Evolutionary conservation across 805 yeast genomes (phyloP).

Genomic region (Torulaspora microellipsoides): DNA sequence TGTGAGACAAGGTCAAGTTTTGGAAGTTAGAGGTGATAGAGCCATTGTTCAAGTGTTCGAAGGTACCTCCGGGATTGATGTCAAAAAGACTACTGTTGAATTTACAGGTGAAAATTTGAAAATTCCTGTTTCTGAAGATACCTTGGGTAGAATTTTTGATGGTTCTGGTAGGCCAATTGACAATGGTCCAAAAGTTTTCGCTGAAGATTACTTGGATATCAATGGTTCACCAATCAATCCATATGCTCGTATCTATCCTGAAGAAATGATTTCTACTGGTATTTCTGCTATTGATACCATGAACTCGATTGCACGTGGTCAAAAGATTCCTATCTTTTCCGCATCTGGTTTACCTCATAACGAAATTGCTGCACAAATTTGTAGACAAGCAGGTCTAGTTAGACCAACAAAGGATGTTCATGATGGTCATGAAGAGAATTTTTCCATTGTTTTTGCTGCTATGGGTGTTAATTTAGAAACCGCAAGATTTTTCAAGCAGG

Average conservation of each 20-base stretch:
- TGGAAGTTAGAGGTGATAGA: slow-evolving; percentile 94
- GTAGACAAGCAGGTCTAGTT: slow-evolving; percentile 99
- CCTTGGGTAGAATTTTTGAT: slow-evolving; percentile 95
- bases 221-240: slow-evolving; percentile 99
- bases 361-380: slow-evolving; percentile 99
- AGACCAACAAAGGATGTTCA: slow-evolving; percentile 99
- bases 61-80: slow-evolving; percentile 98
- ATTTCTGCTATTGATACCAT: slow-evolving; percentile 97
- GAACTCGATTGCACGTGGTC: slow-evolving; percentile 99
- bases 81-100: slow-evolving; percentile 94
- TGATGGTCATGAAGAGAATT: slow-evolving; percentile 99
- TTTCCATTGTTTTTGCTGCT: slow-evolving; percentile 98
- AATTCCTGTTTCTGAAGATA: slow-evolving; percentile 94
- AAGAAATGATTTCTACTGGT: slow-evolving; percentile 99
- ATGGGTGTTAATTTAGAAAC: slow-evolving; percentile 99
- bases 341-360: slow-evolving; percentile 99
- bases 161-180: slow-evolving; percentile 99
- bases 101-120: slow-evolving; percentile 93
- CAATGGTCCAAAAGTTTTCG: slow-evolving; percentile 96
- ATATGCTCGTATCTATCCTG: slow-evolving; percentile 96
- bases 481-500: slow-evolving; percentile 97
- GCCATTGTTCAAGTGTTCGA: slow-evolving; percentile 99
- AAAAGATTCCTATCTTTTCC: slow-evolving; percentile 97
- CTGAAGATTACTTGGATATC: slow-evolving; percentile 97
- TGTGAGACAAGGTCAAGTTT: slow-evolving; percentile 92